Conservation (phyloP, 2,329 filamentous ascomycete species). For the Calonectria pauciramosa region DNA sequence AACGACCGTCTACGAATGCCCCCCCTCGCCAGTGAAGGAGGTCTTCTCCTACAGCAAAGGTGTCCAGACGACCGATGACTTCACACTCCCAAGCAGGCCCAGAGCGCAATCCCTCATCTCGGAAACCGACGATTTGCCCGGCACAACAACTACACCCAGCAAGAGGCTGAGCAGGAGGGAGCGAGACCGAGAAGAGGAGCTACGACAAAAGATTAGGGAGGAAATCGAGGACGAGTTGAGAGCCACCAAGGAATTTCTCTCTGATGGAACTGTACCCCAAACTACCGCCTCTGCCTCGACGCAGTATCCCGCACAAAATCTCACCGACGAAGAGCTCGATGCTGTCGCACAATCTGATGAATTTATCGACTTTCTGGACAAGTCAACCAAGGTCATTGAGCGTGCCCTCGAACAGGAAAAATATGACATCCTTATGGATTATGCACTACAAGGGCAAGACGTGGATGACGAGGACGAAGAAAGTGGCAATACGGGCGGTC, state of each 20-base stretch:
- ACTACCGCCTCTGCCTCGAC: slow-evolving; percentile 44
- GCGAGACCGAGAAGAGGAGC: slow-evolving; percentile 87
- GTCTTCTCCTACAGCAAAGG: slow-evolving; percentile 97
- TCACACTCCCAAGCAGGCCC: slow-evolving; percentile 69
- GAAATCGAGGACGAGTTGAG: slow-evolving; percentile 95
- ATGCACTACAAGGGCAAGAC: slow-evolving; percentile 84
- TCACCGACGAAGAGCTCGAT: slow-evolving; percentile 87
- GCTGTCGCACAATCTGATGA: slow-evolving; percentile 94
- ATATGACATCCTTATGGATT: slow-evolving; percentile 96
- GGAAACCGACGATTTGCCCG: slow-evolving; percentile 72
- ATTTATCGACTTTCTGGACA: slow-evolving; percentile 94
- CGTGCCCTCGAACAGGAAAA: slow-evolving; percentile 90
- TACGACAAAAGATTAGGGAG: slow-evolving; percentile 84
- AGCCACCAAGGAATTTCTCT: slow-evolving; percentile 73
- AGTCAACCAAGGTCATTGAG: slow-evolving; percentile 97
- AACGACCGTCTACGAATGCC: slow-evolving; percentile 84
- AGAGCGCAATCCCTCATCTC: slow-evolving; percentile 59
- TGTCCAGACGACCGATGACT: slow-evolving; percentile 89
- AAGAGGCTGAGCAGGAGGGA: slow-evolving; percentile 85
- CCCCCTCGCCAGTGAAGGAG: slow-evolving; percentile 82
- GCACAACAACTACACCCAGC: slow-evolving; percentile 70
- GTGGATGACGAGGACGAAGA: slow-evolving; percentile 88
- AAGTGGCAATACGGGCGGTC: slow-evolving; percentile 76
- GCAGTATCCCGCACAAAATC: slow-evolving; percentile 83
- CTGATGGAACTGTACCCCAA: slow-evolving; percentile 55